Percentiles rank a stretch among this genome's conserved stretches.
Evolutionary conservation across 108 stramenopile genomes (phyloP).

Genomic region (Cyclotella atomus): DNA sequence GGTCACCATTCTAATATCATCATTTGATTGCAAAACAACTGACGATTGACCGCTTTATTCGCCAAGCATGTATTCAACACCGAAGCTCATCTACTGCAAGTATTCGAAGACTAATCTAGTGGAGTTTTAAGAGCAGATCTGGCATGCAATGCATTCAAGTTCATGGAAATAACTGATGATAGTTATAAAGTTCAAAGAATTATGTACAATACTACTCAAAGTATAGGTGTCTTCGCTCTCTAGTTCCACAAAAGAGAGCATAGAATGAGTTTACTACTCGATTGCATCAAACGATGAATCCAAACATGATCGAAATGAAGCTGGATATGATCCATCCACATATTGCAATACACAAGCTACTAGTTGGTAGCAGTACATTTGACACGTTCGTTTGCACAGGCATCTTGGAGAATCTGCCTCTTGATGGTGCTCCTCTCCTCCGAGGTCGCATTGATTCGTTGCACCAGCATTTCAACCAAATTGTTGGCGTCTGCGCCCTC

Average conservation of each 20-base stretch:
- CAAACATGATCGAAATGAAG: no score
- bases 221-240: no score
- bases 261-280: no score
- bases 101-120: conserved; percentile 54
- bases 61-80: conserved; percentile 94
- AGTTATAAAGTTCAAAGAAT: no score
- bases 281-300: no score
- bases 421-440: conserved; percentile 43
- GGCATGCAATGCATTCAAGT: no score
- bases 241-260: no score
- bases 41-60: background rate
- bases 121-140: no score
- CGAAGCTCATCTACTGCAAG: conserved; percentile 92
- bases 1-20: background rate
- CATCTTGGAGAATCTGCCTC: conserved; percentile 40
- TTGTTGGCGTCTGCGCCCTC: conserved; percentile 54
- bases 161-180: no score
- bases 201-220: no score
- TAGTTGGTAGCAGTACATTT: conserved; percentile 25
- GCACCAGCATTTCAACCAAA: conserved; percentile 43
- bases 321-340: no score
- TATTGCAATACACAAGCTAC: background rate
- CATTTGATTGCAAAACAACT: no score
- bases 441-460: conserved; percentile 14
- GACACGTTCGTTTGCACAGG: conserved; percentile 30